Conservation (phyloP, 345 rosid genomes). For the Combretum micranthum region DNA sequence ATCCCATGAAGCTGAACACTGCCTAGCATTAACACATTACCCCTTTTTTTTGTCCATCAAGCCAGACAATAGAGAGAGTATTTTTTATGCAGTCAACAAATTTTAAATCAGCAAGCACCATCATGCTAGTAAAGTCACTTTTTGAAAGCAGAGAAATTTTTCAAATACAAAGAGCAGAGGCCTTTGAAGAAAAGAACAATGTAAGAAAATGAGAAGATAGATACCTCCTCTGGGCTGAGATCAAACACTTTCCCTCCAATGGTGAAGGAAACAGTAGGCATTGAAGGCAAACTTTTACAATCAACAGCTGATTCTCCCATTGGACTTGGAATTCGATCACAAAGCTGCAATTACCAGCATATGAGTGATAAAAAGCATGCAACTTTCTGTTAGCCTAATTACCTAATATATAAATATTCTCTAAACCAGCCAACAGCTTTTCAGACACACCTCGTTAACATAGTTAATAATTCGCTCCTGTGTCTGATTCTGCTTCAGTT, state of each 20-base stretch:
- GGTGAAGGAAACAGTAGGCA: slow-evolving; percentile 74
- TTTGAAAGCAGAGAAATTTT: too few species aligned
- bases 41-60: too few species aligned
- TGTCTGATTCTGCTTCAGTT: slow-evolving; percentile 55
- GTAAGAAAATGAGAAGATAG: not conserved
- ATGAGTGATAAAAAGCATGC: not conserved
- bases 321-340: slow-evolving; percentile 74
- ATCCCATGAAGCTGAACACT: too few species aligned
- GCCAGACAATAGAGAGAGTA: too few species aligned
- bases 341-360: slow-evolving; percentile 44
- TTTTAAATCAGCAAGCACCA: too few species aligned
- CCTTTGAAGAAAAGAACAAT: not conserved
- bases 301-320: slow-evolving; percentile 78
- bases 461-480: slow-evolving; percentile 65
- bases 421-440: not conserved
- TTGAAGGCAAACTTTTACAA: slow-evolving; percentile 46
- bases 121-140: too few species aligned
- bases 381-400: too few species aligned
- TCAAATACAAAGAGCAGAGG: too few species aligned
- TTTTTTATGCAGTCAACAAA: too few species aligned
- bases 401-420: too few species aligned
- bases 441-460: slow-evolving; percentile 47
- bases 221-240: slow-evolving; percentile 75
- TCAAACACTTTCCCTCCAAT: slow-evolving; percentile 71
- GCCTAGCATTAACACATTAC: too few species aligned